A percentile compares a stretch with the other conserved stretches of the same genome.
Evolutionary conservation across 805 yeast genomes (phyloP).

Genomic region (Monosporozyma unispora): DNA sequence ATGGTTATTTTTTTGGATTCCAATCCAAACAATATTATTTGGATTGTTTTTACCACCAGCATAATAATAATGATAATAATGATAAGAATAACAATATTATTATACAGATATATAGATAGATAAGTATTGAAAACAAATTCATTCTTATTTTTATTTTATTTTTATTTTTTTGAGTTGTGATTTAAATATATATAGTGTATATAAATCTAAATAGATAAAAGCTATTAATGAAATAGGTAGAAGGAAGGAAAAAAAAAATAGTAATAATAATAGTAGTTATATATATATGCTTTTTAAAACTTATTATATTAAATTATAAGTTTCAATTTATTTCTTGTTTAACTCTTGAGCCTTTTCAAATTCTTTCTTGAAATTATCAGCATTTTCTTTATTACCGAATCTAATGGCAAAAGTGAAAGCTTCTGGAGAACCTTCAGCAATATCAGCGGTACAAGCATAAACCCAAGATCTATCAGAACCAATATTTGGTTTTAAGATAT

Average conservation of each 20-base stretch:
- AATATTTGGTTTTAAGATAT: conserved; percentile 79
- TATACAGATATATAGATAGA: too few species aligned
- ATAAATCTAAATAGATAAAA: background rate
- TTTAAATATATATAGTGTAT: background rate
- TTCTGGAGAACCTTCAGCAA: conserved; percentile 92
- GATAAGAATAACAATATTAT: too few species aligned
- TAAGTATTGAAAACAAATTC: too few species aligned
- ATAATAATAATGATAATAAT: conserved; percentile 30
- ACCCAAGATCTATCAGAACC: conserved; percentile 99
- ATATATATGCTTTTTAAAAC: background rate
- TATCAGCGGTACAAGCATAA: conserved; percentile 86
- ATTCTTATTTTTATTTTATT: background rate
- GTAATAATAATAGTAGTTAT: background rate
- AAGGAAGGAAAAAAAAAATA: background rate
- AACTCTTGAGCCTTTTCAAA: conserved; percentile 74
- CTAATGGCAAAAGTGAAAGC: conserved; percentile 95
- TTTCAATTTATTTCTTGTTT: conserved; percentile 40
- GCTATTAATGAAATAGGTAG: background rate
- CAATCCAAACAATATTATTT: conserved; percentile 62
- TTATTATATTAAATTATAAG: background rate
- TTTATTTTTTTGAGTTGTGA: conserved; percentile 1
- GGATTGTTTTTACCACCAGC: conserved; percentile 93
- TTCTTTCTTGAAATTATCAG: conserved; percentile 88
- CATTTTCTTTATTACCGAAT: conserved; percentile 85
- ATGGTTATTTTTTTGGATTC: conserved; percentile 54